Base-by-base conservation (phyloP, 164 flowering plant genomes). In the Sextonia rubra region DNA sequence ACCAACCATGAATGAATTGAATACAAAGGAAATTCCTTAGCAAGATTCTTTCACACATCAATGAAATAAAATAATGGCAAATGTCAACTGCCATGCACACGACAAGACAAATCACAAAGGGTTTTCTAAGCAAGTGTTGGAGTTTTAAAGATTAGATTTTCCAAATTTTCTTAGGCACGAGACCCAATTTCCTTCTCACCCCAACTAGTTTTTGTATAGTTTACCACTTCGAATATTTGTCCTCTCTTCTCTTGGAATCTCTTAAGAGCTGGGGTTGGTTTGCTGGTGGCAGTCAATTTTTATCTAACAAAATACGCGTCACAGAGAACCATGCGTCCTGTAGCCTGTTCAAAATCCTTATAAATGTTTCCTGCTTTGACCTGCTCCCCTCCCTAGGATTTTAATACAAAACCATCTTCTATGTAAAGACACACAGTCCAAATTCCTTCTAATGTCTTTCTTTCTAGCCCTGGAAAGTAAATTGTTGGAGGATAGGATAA, bases 51-150 rank as follows among this genome's bases (percentile, higher is more conserved):
- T 27, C 8, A 32, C 27, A 32, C 44, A 64, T 17, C 67, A 27
- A 30, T 18, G 32, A 9, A 15, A 18, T 64, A 27, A 64, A 64
- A 62, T 64, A 27, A 29, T 15, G 4, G 12, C 9, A 29, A 64
- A 27, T 64, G 67, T 64, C 67, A 64, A 64, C 67, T 64, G 47
- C 67, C 67, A 64, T 64, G 67, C 67, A 64, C 32, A 7, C 67
- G 30, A 52, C 58, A 64, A 12, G 44, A 29, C 37, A 27, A 64
- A 29, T 26, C 20, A 32, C 20, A 64, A 29, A 64, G 44, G 67
- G 47, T 64, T 64, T 64, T 64, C 67, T 64, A 64, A 64, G 67
- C 47, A 64, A 29, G 67, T 64, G 22, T 30, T 27, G 67, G 47
- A 29, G 20, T 25, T 27, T 64, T 64, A 64, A 64, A 29, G 32